These are phyloP conservation scores for Coprinellus aureogranulatus DNA, from an alignment of 768 basidiomycete genomes.

Conservation along the genomic window DNA sequence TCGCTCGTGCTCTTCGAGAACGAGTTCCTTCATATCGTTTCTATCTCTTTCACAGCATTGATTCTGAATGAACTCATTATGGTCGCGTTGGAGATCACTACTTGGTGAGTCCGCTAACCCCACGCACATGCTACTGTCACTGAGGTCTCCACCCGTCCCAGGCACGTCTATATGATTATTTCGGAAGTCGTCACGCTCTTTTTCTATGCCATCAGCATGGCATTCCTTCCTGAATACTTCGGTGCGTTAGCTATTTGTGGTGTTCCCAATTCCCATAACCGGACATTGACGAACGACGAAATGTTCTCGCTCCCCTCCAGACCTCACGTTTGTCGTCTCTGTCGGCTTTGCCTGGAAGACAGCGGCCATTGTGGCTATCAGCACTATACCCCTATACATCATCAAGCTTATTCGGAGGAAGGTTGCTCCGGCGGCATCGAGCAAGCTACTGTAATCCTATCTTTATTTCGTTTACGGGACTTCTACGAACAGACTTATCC, in stretches of 20 bases:
- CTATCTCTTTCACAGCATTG: conserved; percentile 95
- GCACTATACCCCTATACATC: conserved; percentile 86
- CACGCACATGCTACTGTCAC: background rate
- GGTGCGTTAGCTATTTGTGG: conserved; percentile 51
- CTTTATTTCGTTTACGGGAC: background rate
- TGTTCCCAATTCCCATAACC: background rate
- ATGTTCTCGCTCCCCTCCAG: conserved; percentile 37
- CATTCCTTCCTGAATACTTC: conserved; percentile 95
- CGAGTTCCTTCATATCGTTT: conserved; percentile 96
- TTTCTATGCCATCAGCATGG: conserved; percentile 88
- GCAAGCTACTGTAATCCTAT: conserved; percentile 68
- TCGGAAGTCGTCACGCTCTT: conserved; percentile 86
- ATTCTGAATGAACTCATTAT: conserved; percentile 97
- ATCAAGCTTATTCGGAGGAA: conserved; percentile 84
- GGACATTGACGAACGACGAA: background rate
- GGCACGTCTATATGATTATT: conserved; percentile 95
- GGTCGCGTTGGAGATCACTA: conserved; percentile 97
- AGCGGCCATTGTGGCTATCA: conserved; percentile 90
- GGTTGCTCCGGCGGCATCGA: conserved; percentile 89
- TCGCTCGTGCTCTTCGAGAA: conserved; percentile 94
- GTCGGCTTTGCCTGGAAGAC: conserved; percentile 91
- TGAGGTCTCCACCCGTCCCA: conserved; percentile 23
- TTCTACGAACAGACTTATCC: background rate
- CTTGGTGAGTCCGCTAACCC: conserved; percentile 58
- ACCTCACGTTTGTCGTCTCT: conserved; percentile 90